A percentile compares a stretch with the other conserved stretches of the same genome.
Evolutionary conservation across 1,139 yeast genomes (phyloP).

Genomic region (Eremothecium gossypii): DNA sequence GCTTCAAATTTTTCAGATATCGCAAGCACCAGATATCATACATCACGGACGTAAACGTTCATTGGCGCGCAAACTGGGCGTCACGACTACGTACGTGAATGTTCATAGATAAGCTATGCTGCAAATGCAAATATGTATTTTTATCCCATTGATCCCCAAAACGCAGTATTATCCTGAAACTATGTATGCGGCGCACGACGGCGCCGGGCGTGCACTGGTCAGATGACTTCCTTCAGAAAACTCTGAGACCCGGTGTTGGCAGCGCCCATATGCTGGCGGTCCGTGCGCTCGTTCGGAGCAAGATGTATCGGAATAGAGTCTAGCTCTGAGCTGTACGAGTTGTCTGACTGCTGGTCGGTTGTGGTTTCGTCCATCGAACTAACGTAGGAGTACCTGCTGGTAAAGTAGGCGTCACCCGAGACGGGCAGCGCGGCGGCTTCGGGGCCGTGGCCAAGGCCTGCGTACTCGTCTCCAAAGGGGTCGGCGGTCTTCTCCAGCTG

Average conservation of each 20-base stretch:
- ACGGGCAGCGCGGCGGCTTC: background rate
- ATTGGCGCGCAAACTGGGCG: too few relatives aligned
- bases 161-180: too few relatives aligned
- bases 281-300: background rate
- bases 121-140: too few relatives aligned
- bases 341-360: background rate
- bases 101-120: too few relatives aligned
- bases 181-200: too few relatives aligned
- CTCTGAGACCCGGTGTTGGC: conserved; percentile 6
- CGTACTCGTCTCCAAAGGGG: conserved; percentile 26
- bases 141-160: too few relatives aligned
- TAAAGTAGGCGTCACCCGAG: background rate
- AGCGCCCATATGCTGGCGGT: background rate
- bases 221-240: conserved; percentile 7
- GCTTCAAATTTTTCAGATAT: too few relatives aligned
- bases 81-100: too few relatives aligned
- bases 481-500: background rate
- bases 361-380: background rate
- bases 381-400: background rate
- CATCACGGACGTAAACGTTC: too few relatives aligned
- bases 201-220: too few relatives aligned
- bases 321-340: background rate
- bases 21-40: too few relatives aligned
- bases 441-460: conserved; percentile 13
- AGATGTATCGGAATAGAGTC: conserved; percentile 1